These are phyloP conservation scores for Candida rishiriensis DNA, from an alignment of 805 yeast species.

Conservation along the genomic window DNA sequence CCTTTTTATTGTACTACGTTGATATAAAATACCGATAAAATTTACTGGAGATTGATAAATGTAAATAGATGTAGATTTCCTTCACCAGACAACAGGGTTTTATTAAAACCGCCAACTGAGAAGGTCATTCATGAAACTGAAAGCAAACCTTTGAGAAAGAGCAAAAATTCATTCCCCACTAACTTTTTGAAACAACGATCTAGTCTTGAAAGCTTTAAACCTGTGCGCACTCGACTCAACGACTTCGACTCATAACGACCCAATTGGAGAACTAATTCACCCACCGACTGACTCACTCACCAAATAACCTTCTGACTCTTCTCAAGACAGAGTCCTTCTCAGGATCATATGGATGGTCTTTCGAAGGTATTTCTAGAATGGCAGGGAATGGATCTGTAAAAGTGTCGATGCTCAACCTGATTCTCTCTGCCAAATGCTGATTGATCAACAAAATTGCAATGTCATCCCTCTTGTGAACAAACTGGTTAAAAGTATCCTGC, in stretches of 20 bases:
- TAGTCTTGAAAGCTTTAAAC: too few relatives aligned
- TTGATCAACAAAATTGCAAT: conserved; percentile 90
- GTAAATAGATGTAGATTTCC: not conserved
- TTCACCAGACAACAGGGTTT: too few relatives aligned
- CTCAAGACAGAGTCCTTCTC: conserved; percentile 94
- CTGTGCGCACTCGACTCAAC: too few relatives aligned
- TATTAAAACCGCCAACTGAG: too few relatives aligned
- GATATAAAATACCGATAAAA: not conserved
- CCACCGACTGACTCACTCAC: conserved; percentile 51
- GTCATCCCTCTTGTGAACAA: conserved; percentile 71
- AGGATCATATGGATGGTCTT: conserved; percentile 98
- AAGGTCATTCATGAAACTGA: too few relatives aligned
- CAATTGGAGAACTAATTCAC: too few relatives aligned
- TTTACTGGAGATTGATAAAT: not conserved
- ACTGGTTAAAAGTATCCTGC: conserved; percentile 67
- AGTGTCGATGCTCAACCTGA: conserved; percentile 75
- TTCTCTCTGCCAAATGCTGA: conserved; percentile 91
- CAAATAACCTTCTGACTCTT: conserved; percentile 91
- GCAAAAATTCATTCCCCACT: too few relatives aligned
- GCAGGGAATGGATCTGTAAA: conserved; percentile 95
- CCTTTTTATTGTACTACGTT: not conserved
- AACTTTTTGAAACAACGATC: too few relatives aligned
- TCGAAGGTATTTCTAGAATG: conserved; percentile 92
- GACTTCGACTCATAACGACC: too few relatives aligned
- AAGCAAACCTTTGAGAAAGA: too few relatives aligned